Evolutionary conservation across 2,329 filamentous ascomycete genomes (phyloP).

Genomic region (Pyricularia sp.): DNA sequence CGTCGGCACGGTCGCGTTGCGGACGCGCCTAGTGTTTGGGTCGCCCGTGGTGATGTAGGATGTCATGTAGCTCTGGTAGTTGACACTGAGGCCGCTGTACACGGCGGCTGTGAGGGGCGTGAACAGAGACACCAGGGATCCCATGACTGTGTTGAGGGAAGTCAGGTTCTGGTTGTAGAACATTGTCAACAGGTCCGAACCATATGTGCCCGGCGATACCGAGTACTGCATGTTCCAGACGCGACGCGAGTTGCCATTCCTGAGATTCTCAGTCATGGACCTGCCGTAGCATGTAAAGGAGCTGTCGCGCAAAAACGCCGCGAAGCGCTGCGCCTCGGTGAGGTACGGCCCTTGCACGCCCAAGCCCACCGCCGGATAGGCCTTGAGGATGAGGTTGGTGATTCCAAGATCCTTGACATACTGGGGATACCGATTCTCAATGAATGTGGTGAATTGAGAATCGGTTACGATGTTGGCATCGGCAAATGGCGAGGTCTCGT

Average conservation of each 20-base stretch:
- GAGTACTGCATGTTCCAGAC: slow-evolving; percentile 31
- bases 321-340: slow-evolving; percentile 16
- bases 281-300: slow-evolving; percentile 27
- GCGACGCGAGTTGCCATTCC: slow-evolving; percentile 15
- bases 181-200: slow-evolving; percentile 27
- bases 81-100: slow-evolving; percentile 22
- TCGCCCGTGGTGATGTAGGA: slow-evolving; percentile 28
- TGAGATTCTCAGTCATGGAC: slow-evolving; percentile 25
- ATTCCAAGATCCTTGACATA: slow-evolving; percentile 19
- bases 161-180: slow-evolving; percentile 26
- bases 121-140: slow-evolving; percentile 16
- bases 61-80: slow-evolving; percentile 29
- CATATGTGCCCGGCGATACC: slow-evolving; percentile 28
- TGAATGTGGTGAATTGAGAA: slow-evolving; percentile 20
- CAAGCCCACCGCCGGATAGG: slow-evolving; percentile 18
- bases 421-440: slow-evolving; percentile 21
- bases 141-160: slow-evolving; percentile 14
- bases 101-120: slow-evolving; percentile 21
- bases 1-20: slow-evolving; percentile 21
- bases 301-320: slow-evolving; percentile 21
- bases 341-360: slow-evolving; percentile 11
- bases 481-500: slow-evolving; percentile 21
- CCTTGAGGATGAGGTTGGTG: slow-evolving; percentile 16
- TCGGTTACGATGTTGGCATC: slow-evolving; percentile 18
- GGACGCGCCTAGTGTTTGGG: slow-evolving; percentile 23